Evolutionary conservation across 1,139 yeast genomes (phyloP), one percentile per base, ranked within the genome.

Genomic region (Kurtzmaniella natalensis): DNA sequence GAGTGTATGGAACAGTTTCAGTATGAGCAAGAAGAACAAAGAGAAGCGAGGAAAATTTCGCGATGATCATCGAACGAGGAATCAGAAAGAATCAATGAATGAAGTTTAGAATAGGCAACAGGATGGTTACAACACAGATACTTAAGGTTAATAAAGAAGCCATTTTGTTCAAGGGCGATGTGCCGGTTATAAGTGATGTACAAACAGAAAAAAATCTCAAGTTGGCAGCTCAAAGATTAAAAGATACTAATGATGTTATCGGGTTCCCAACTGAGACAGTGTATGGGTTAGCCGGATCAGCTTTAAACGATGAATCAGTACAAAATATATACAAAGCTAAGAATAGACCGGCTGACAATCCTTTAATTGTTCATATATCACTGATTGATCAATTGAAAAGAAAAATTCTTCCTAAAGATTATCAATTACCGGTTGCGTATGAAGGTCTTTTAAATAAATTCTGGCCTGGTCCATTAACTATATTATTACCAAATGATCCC

Each of bases 231-330:
- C 43, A 58, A 2, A 65, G 79, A 20, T 57, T 86, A 8, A 57
- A 62, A 13, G 54, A 57, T 3, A 66, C 85, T 0, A 55, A 65
- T 23, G 62, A 76, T 19, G 87, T 81, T 0, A 88, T 92, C 11
- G 97, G 94, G 0, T 89, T 92, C 50, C 98, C 98, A 3, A 87
- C 98, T 0, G 98, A 92, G 53, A 92, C 98, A 0, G 98, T 92
- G 0, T 92, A 92, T 53, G 98, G 98, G 0, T 68, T 92, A 2
- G 98, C 95, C 0, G 98, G 94, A 0, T 81, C 92, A 3, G 86
- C 95, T 0, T 63, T 86, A 37, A 70, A 68, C 36, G 88, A 87
- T 36, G 78, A 75, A 5, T 75, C 95, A 0, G 95, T 89, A 2
- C 55, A 59, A 37, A 75, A 81, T 32, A 92, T 92, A 8, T 92